Percentiles rank a stretch among this genome's conserved stretches.
Conservation (phyloP, 2,329 filamentous ascomycete species). For the Teratosphaeria pseudoeucalypti region DNA sequence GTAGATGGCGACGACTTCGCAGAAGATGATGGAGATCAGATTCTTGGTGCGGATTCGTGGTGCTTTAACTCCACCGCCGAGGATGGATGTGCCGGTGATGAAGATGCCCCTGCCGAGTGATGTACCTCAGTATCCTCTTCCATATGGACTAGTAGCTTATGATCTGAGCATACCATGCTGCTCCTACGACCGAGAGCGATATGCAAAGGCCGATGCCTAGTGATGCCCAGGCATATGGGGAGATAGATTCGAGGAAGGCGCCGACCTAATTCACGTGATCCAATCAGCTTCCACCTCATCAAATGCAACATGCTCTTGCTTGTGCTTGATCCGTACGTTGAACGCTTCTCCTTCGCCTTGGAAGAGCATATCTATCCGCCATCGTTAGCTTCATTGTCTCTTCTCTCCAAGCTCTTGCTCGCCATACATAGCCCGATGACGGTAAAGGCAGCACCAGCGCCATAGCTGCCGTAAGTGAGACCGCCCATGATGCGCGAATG, state of each 20-base stretch:
- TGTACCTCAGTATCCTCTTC: background rate
- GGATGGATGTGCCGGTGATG: slow-evolving; percentile 93
- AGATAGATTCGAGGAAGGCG: slow-evolving; percentile 85
- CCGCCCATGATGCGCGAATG: slow-evolving; percentile 18
- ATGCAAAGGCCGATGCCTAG: slow-evolving; percentile 90
- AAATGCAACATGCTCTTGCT: background rate
- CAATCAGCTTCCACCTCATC: background rate
- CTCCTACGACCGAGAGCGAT: slow-evolving; percentile 88
- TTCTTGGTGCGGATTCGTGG: slow-evolving; percentile 99
- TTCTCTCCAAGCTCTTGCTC: slow-evolving; percentile 1
- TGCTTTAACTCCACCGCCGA: slow-evolving; percentile 91
- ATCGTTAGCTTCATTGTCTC: slow-evolving; percentile 14
- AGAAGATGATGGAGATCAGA: slow-evolving; percentile 99
- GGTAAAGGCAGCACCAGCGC: slow-evolving; percentile 23
- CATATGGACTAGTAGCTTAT: slow-evolving; percentile 9
- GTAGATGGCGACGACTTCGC: slow-evolving; percentile 99
- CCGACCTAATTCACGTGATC: slow-evolving; percentile 54
- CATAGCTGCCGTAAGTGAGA: slow-evolving; percentile 27
- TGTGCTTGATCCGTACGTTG: slow-evolving; percentile 56
- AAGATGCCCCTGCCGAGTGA: slow-evolving; percentile 74
- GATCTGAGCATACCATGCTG: slow-evolving; percentile 62
- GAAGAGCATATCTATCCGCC: slow-evolving; percentile 82
- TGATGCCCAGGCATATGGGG: slow-evolving; percentile 87
- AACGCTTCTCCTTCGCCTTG: slow-evolving; percentile 92
- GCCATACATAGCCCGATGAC: slow-evolving; percentile 30